Percentiles rank a stretch among this genome's conserved stretches.
Evolutionary conservation across 164 flowering plant genomes (phyloP).

Genomic region (Taxillus chinensis): DNA sequence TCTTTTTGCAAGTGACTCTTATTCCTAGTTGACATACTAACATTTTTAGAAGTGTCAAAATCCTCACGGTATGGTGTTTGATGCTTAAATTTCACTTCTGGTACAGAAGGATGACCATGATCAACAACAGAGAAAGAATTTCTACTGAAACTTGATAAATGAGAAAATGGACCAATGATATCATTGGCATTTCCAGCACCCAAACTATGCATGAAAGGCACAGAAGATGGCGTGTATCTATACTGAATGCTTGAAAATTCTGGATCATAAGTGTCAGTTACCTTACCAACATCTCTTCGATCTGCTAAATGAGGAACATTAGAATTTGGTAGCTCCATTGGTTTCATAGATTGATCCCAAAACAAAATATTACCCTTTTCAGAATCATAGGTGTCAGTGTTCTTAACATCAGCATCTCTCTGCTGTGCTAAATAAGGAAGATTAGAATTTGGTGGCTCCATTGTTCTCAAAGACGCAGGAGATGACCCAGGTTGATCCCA

Average conservation of each 20-base stretch:
- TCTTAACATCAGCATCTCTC: slow-evolving; percentile 15
- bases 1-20: too few relatives aligned
- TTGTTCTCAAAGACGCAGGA: slow-evolving; percentile 1
- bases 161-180: neutral
- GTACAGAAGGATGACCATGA: neutral
- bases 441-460: slow-evolving; percentile 4
- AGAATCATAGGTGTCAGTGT: neutral
- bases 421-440: slow-evolving; percentile 4
- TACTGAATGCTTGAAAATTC: slow-evolving; percentile 5
- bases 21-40: too few relatives aligned
- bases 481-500: slow-evolving; percentile 6
- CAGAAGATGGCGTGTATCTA: slow-evolving; percentile 11
- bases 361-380: slow-evolving; percentile 3
- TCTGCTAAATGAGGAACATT: slow-evolving; percentile 2
- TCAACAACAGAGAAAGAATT: neutral
- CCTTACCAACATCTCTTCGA: slow-evolving; percentile 13
- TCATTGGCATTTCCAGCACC: neutral
- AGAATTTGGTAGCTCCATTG: slow-evolving; percentile 5
- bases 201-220: neutral
- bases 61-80: neutral
- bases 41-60: too few relatives aligned
- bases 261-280: slow-evolving; percentile 7
- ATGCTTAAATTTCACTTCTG: neutral
- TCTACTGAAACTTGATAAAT: neutral
- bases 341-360: slow-evolving; percentile 2